These are phyloP conservation scores for Pseudonitzschia multiseries DNA, from an alignment of 108 stramenopile species.

Conservation along the genomic window DNA sequence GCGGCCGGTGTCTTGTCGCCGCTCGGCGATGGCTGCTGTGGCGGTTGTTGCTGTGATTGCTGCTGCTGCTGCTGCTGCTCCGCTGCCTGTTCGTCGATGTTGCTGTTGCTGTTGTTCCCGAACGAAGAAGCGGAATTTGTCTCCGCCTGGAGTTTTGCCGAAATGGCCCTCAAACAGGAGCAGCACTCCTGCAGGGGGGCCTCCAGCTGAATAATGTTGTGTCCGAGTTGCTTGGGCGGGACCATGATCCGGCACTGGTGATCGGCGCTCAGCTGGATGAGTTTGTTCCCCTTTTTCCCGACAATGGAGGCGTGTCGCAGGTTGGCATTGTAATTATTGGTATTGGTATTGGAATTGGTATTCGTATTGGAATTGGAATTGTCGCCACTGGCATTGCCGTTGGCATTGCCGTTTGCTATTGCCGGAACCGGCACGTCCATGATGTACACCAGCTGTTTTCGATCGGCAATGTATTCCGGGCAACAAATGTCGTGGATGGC, in stretches of 20 bases:
- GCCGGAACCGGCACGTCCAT: constrained; percentile 55
- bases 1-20: neutral
- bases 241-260: constrained; percentile 71
- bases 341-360: neutral
- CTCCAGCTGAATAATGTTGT: constrained; percentile 58
- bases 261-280: constrained; percentile 56
- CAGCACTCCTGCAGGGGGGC: constrained; percentile 36
- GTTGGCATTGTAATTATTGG: constrained; percentile 2
- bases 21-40: too few species aligned
- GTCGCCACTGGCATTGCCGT: too few species aligned
- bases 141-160: constrained; percentile 5
- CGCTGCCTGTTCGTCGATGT: neutral
- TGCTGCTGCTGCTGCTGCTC: neutral
- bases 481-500: constrained; percentile 13
- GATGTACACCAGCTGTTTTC: constrained; percentile 17
- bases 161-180: constrained; percentile 30
- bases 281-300: constrained; percentile 52
- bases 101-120: neutral
- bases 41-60: too few species aligned
- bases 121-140: neutral
- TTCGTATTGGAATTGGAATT: too few species aligned
- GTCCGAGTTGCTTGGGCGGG: constrained; percentile 50
- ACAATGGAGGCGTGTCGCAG: constrained; percentile 59
- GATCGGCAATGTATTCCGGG: constrained; percentile 23
- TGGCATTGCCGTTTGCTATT: neutral